These are phyloP conservation scores for Mycena alexandri DNA, from an alignment of 768 basidiomycete species.

Conservation along the genomic window DNA sequence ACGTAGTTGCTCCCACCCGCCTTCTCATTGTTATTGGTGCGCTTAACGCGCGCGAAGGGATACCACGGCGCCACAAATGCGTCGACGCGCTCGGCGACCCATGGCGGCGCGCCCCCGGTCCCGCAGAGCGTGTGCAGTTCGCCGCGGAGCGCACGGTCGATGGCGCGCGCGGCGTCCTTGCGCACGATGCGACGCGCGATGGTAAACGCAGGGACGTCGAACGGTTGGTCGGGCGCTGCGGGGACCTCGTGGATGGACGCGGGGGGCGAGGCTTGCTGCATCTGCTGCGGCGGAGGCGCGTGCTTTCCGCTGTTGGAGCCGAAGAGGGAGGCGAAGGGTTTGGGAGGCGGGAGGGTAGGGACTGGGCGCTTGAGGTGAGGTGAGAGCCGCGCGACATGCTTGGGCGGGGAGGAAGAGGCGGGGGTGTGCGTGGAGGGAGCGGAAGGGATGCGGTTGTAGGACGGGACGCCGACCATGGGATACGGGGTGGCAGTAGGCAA, in stretches of 20 bases:
- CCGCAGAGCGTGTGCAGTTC: conserved; percentile 67
- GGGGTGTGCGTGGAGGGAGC: conserved; percentile 62
- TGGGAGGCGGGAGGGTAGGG: conserved; percentile 66
- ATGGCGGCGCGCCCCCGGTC: conserved; percentile 55
- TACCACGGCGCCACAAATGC: conserved; percentile 67
- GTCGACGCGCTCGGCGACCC: conserved; percentile 72
- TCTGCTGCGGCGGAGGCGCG: conserved; percentile 46
- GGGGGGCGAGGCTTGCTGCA: conserved; percentile 46
- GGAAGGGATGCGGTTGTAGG: conserved; percentile 59
- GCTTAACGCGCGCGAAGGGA: conserved; percentile 57
- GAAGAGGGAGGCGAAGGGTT: conserved; percentile 90
- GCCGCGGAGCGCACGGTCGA: conserved; percentile 64
- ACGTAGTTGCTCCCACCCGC: conserved; percentile 33
- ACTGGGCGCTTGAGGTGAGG: conserved; percentile 51
- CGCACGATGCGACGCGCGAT: conserved; percentile 66
- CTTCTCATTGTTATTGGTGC: conserved; percentile 42
- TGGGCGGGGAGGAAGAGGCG: conserved; percentile 53
- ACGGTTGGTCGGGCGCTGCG: conserved; percentile 45
- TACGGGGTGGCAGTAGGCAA: conserved; percentile 54
- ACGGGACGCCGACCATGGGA: conserved; percentile 61
- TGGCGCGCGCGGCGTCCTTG: conserved; percentile 64
- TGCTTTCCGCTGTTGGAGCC: conserved; percentile 51
- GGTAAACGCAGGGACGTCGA: conserved; percentile 74
- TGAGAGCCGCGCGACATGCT: conserved; percentile 27
- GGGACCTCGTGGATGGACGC: conserved; percentile 47